A percentile compares a stretch with the other conserved stretches of the same genome.
Evolutionary conservation across 129 eudicot species (phyloP).

Genomic region (Flaveria brownii): DNA sequence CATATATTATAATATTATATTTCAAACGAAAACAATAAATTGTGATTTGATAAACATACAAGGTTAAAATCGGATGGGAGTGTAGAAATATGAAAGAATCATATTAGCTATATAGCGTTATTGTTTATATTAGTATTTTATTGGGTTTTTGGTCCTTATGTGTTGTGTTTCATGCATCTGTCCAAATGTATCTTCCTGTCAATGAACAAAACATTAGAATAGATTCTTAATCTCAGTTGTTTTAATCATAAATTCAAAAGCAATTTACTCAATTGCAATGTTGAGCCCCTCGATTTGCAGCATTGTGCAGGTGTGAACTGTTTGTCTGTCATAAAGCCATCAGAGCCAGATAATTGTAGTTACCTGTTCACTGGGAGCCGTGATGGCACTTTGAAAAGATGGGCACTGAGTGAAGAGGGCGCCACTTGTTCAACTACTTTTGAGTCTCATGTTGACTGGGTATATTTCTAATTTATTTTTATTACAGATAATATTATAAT

Average conservation of each 20-base stretch:
- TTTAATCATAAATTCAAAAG: neutral
- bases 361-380: conserved; percentile 90
- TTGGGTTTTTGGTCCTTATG: conserved; percentile 15
- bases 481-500: neutral
- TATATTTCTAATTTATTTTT: conserved; percentile 25
- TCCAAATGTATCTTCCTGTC: neutral
- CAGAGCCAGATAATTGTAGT: conserved; percentile 48
- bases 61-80: conserved; percentile 7
- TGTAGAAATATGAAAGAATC: neutral
- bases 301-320: conserved; percentile 93
- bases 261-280: neutral
- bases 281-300: conserved; percentile 43
- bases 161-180: conserved; percentile 21
- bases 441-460: conserved; percentile 99
- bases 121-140: neutral
- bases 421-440: conserved; percentile 85
- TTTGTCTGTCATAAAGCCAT: conserved; percentile 65
- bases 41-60: conserved; percentile 7
- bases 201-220: conserved; percentile 5
- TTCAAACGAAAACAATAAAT: neutral
- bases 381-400: conserved; percentile 92
- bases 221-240: conserved; percentile 16
- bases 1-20: neutral
- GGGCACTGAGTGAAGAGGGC: conserved; percentile 70
- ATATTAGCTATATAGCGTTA: neutral